phyloP scores from a whole-genome alignment of 2,329 filamentous ascomycete genomes.

The Aspergillus sojae region DNA sequence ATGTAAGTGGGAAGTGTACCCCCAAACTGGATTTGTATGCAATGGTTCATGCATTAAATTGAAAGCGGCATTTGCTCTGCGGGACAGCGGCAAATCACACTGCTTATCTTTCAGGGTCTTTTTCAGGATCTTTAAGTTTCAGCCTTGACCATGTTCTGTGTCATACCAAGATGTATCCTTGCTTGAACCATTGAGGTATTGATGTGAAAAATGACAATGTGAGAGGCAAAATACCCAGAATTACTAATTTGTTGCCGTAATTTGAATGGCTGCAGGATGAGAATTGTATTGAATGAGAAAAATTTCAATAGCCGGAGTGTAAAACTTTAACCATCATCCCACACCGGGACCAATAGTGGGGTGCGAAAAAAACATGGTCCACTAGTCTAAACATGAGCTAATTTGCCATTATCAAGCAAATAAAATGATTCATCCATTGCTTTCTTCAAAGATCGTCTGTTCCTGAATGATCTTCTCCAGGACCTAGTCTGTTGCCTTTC shows the following conservation, averaged over 20 bases:
- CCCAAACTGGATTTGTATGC: neutral
- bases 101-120: neutral
- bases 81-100: neutral
- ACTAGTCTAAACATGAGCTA: slow-evolving; percentile 3
- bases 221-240: too few relatives aligned
- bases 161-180: neutral
- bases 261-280: neutral
- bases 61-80: neutral
- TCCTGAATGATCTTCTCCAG: neutral
- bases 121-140: neutral
- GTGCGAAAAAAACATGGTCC: neutral
- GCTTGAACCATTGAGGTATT: neutral
- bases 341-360: slow-evolving; percentile 1
- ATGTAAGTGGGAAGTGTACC: neutral
- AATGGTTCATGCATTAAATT: neutral
- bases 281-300: neutral
- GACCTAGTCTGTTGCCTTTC: neutral
- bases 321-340: neutral
- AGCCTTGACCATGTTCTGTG: neutral
- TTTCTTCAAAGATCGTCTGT: neutral
- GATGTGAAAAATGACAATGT: too few relatives aligned
- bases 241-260: neutral
- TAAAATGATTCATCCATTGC: neutral
- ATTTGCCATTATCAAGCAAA: neutral
- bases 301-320: neutral